Base-by-base conservation (phyloP, 257 asterid species). In the Nicotiana noctiflora region DNA sequence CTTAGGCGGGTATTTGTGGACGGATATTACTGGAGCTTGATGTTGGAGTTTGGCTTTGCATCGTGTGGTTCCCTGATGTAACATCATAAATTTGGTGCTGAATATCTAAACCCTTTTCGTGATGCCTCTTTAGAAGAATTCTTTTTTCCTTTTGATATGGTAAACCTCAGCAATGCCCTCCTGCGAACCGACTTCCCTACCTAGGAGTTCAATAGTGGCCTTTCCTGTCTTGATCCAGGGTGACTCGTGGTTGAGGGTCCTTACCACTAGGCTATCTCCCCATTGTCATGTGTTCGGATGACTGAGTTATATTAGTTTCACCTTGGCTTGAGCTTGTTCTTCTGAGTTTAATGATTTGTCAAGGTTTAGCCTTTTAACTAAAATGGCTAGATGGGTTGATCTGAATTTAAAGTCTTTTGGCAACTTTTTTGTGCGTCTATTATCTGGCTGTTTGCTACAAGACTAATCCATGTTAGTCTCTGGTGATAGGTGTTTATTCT, bases 401-500 rank as follows among this genome's bases (percentile, higher is more conserved):
- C 37, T 46, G 59, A 21, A 72, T 72, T 70, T 44, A 21, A 40
- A 44, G 32, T 19, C 23, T 70, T 19, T 70, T 5, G 14, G 13
- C 12, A 70, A 70, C 59, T 8, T 13, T 46, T 70, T 70, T 70
- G 23, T 7, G 14, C 4, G 25, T 51, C 14, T 49, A 15, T 46
- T 49, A 74, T 25, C 44, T 1, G 17, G 62, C 31, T 49, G 61
- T 49, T 65, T 56, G 21, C 40, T 37, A 25, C 19, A 81, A 62
- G 25, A 83, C 25, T 85, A 29, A 79, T 82, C 15, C 80, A 74
- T 59, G 80, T 80, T 81, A 59, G 65, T 82, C 79, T 62, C 76
- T 64, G 64, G 52, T 83, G 80, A 72, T 93, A 95, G 99, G 94
- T 90, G 93, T 89, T 65, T 95, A 92, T 91, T 83, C 89, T 49